A percentile compares a stretch with the other conserved stretches of the same genome.
phyloP scores from a whole-genome alignment of 2,329 filamentous ascomycete species.

The Xylariaceae sp. region DNA sequence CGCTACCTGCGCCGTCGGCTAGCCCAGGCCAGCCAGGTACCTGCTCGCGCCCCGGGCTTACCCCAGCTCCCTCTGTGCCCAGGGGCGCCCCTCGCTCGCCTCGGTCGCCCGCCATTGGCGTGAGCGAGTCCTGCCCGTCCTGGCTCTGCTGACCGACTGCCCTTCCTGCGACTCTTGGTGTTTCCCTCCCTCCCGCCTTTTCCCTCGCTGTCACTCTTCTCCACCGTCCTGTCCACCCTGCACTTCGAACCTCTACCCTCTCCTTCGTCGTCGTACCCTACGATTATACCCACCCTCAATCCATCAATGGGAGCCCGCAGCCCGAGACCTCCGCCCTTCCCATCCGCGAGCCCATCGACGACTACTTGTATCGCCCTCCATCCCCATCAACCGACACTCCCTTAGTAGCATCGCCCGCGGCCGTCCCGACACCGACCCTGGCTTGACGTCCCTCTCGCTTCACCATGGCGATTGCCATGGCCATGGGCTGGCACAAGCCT shows the following conservation, averaged over 20 bases:
- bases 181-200: conserved; percentile 21
- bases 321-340: conserved; percentile 21
- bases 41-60: no score
- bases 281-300: conserved; percentile 7
- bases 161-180: neutral
- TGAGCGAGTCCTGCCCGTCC: neutral
- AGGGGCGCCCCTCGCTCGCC: conserved; percentile 7
- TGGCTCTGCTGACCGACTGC: neutral
- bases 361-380: no score
- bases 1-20: no score
- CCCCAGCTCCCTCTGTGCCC: no score
- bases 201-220: conserved; percentile 20
- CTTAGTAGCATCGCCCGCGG: no score
- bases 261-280: conserved; percentile 2
- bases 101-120: conserved; percentile 17
- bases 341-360: conserved; percentile 19
- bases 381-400: no score
- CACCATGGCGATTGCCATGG: conserved; percentile 64
- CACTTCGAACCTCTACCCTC: conserved; percentile 20
- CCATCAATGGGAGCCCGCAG: conserved; percentile 28
- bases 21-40: no score
- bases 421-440: conserved; percentile 23
- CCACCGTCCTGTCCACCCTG: conserved; percentile 18
- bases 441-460: conserved; percentile 48
- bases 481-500: conserved; percentile 71